Base-by-base conservation (phyloP, 768 basidiomycete species). In the Trametes meyenii region DNA sequence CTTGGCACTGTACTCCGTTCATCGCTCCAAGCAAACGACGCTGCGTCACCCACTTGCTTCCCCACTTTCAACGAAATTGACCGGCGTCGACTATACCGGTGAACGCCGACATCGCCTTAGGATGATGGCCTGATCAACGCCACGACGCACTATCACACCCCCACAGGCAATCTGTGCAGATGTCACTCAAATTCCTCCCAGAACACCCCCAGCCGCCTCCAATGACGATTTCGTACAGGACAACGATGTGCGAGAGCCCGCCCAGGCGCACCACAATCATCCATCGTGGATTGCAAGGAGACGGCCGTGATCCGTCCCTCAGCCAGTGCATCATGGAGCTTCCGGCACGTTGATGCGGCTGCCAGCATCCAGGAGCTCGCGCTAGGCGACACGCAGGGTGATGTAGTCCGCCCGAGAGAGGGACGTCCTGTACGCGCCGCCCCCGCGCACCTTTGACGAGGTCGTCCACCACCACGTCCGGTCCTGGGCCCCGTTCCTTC, bases 381-480 rank as follows among this genome's bases (percentile, higher is more conserved):
- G 40, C 7, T 26, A 51, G 29, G 29, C 23, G 36, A 51, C 50
- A 8, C 35, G 26, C 50, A n/a, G 35, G 35, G 50, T 45, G 54
- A 21, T 52, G 51, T 8, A 14, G 38, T 11, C 36, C 33, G 38
- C 17, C 51, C 12, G 45, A 19, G 43, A n/a, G 35, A 39, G n/a
- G 39, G 16, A 19, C 12, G 7, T 23, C 23, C 50, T 23, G 50
- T 13, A 17, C 21, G 42, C 29, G 12, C 29, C 2, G 19, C 38
- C 26, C 23, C 39, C 40, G 48, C 62, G 57, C 58, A 60, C 62
- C 62, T 60, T 59, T 55, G 49, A 55, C 58, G 49, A 64, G 58
- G 62, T 60, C 58, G 58, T 55, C 54, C 62, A 64, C 54, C 49
- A 50, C 62, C 54, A 60, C 62, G 55, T 53, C 53, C 44, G 48